Evolutionary conservation across 2,329 filamentous ascomycete species (phyloP).

Genomic region (Botrytis hyacinthi): DNA sequence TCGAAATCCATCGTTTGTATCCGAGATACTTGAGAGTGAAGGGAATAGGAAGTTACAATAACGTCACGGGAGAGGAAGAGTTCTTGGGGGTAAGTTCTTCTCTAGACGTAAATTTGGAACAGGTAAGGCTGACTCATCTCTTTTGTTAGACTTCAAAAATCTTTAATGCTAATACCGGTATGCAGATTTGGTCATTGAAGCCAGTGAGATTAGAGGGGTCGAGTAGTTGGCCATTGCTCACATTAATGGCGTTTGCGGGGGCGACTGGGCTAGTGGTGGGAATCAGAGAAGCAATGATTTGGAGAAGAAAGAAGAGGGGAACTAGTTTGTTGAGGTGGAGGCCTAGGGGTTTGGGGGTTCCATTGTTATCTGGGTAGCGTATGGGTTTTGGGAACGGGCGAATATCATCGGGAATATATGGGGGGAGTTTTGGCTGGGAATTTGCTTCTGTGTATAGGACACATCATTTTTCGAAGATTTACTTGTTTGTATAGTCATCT

Average conservation of each 20-base stretch:
- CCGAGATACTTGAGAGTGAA: constrained; percentile 17
- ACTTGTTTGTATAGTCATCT: neutral
- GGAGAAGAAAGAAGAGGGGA: constrained; percentile 14
- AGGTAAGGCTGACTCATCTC: constrained; percentile 14
- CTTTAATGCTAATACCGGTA: constrained; percentile 14
- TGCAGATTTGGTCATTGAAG: constrained; percentile 17
- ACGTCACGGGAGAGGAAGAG: neutral
- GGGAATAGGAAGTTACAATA: neutral
- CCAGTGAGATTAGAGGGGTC: constrained; percentile 10
- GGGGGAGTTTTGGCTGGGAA: neutral
- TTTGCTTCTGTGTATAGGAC: neutral
- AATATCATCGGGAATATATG: neutral
- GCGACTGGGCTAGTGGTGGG: constrained; percentile 11
- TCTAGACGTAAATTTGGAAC: constrained; percentile 14
- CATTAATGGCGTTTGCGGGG: constrained; percentile 6
- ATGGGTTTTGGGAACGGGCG: neutral
- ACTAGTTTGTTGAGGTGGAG: constrained; percentile 10
- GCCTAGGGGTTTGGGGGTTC: constrained; percentile 7
- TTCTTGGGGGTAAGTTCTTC: constrained; percentile 17
- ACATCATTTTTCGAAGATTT: neutral
- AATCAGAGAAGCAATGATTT: constrained; percentile 11
- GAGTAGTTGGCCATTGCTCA: constrained; percentile 13
- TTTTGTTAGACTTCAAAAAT: constrained; percentile 7
- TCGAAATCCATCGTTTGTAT: constrained; percentile 3
- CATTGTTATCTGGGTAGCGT: constrained; percentile 9